phyloP scores from a whole-genome alignment of 2,329 filamentous ascomycete genomes.

The Aspergillus vadensis region DNA sequence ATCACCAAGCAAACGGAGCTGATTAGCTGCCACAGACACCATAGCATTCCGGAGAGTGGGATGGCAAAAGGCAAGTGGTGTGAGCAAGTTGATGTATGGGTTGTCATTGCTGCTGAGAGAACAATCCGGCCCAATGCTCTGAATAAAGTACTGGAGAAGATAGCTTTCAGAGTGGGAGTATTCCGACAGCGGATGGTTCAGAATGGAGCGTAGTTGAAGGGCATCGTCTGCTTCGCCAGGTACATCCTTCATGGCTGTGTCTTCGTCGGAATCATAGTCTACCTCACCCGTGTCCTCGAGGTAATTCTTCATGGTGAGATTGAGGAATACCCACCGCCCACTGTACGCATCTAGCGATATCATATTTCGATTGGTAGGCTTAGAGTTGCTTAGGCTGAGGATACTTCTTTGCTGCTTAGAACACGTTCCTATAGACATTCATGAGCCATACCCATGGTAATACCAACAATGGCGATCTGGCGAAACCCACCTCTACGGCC shows the following conservation, averaged over 20 bases:
- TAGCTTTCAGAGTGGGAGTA: slow-evolving; percentile 19
- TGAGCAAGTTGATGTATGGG: slow-evolving; percentile 31
- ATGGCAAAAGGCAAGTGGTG: slow-evolving; percentile 26
- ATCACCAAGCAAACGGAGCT: slow-evolving; percentile 30
- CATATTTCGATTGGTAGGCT: too few species aligned
- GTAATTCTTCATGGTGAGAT: slow-evolving; percentile 18
- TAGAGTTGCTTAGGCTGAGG: too few species aligned
- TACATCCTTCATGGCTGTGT: neutral
- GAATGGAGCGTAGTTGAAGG: neutral
- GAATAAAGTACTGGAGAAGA: slow-evolving; percentile 33
- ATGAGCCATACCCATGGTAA: too few species aligned
- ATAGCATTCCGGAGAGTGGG: slow-evolving; percentile 29
- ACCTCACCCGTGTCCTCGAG: too few species aligned
- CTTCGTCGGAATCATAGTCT: neutral
- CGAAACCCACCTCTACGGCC: slow-evolving; percentile 25
- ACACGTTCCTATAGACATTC: too few species aligned
- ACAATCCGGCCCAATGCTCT: slow-evolving; percentile 33
- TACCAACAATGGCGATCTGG: too few species aligned
- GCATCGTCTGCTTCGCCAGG: neutral
- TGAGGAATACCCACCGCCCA: slow-evolving; percentile 29
- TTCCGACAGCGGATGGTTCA: slow-evolving; percentile 16
- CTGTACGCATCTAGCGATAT: slow-evolving; percentile 9
- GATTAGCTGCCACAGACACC: slow-evolving; percentile 33
- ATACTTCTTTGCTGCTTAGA: too few species aligned
- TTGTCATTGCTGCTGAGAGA: slow-evolving; percentile 33